Conservation (phyloP, 1,284 basidiomycete species). For the Trichosporon ovoides region DNA sequence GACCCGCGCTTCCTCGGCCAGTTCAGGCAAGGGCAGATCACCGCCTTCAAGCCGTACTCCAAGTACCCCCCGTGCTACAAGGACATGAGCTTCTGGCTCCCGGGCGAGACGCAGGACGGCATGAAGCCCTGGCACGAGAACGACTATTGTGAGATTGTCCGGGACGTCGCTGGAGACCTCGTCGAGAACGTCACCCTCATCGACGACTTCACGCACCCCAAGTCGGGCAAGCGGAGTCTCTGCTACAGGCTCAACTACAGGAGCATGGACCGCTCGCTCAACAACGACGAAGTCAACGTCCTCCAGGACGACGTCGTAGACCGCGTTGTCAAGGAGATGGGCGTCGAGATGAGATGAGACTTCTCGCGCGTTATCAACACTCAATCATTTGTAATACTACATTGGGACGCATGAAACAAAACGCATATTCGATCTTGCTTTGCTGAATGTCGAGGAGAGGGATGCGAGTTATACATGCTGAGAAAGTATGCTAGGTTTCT, state of each 20-base stretch:
- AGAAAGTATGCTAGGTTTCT: constrained; percentile 3
- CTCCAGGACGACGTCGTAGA: constrained; percentile 57
- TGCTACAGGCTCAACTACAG: constrained; percentile 93
- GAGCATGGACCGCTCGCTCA: constrained; percentile 91
- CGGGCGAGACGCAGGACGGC: constrained; percentile 35
- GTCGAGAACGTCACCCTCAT: constrained; percentile 87
- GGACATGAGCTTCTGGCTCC: constrained; percentile 88
- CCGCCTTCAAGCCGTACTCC: constrained; percentile 78
- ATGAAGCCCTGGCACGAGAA: constrained; percentile 71
- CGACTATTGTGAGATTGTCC: constrained; percentile 90
- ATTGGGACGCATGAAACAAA: not conserved
- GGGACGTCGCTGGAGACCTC: constrained; percentile 85
- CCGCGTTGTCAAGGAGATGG: constrained; percentile 50
- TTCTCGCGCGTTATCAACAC: not conserved
- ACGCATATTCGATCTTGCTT: not conserved
- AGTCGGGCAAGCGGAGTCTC: constrained; percentile 69
- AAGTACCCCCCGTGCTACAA: constrained; percentile 84
- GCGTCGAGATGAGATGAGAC: constrained; percentile 46
- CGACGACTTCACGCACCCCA: constrained; percentile 88
- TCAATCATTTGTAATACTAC: not conserved
- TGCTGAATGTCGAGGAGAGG: not conserved
- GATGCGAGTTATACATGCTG: constrained; percentile 6
- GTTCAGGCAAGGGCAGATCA: constrained; percentile 70
- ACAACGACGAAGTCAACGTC: constrained; percentile 81
- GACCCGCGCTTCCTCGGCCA: constrained; percentile 85